Percentiles rank a stretch among this genome's conserved stretches.
Evolutionary conservation across 2,329 filamentous ascomycete genomes (phyloP).

Genomic region (Trichophyton benhamiae): DNA sequence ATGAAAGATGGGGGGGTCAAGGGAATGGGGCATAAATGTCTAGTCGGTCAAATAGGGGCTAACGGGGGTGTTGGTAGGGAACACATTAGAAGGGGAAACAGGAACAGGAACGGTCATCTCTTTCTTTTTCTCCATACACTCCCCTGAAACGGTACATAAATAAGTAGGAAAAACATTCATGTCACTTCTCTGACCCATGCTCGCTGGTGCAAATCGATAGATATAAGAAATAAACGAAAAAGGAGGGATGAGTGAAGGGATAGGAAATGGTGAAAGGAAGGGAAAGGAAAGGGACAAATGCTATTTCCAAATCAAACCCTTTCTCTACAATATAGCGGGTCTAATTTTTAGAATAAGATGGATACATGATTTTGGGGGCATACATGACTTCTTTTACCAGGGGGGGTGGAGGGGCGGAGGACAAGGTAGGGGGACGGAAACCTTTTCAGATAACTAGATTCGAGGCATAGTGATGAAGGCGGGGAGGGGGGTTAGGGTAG

Average conservation of each 20-base stretch:
- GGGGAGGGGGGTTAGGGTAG: constrained; percentile 1
- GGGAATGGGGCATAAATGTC: background rate
- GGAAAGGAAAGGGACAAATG: constrained; percentile 4
- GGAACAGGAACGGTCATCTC: background rate
- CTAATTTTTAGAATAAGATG: constrained; percentile 12
- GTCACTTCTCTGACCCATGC: constrained; percentile 2
- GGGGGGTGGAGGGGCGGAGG: constrained; percentile 7
- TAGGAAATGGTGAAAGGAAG: background rate
- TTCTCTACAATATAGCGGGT: constrained; percentile 8
- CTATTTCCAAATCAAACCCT: constrained; percentile 5
- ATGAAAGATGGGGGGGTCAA: background rate
- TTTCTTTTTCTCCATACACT: constrained; percentile 2
- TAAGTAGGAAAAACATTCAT: background rate
- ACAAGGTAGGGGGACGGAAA: constrained; percentile 19
- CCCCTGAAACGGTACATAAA: constrained; percentile 3
- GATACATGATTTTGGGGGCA: constrained; percentile 6
- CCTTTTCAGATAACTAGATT: constrained; percentile 14
- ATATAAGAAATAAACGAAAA: background rate
- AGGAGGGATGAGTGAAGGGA: background rate
- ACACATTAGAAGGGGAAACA: background rate
- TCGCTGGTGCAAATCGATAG: background rate
- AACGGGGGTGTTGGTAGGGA: background rate
- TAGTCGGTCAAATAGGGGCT: background rate
- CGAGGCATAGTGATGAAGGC: constrained; percentile 6
- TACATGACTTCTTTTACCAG: constrained; percentile 12